Evolutionary conservation across 768 basidiomycete genomes (phyloP).

Genomic region (Tulasnella sp.): DNA sequence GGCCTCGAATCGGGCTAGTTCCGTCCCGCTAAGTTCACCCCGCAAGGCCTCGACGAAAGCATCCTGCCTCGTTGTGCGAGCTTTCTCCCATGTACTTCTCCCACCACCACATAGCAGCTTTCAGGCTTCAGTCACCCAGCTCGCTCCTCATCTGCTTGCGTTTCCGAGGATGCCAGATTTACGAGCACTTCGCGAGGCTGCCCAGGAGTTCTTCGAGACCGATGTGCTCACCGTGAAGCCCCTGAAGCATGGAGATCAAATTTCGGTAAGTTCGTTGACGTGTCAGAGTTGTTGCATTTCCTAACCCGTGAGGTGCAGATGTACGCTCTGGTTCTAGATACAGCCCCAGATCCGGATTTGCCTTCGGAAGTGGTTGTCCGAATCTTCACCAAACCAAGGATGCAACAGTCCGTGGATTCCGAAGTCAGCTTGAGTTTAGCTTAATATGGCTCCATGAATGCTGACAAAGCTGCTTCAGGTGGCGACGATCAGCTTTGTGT

Average conservation of each 20-base stretch:
- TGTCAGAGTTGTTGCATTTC: neutral
- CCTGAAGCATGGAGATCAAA: neutral
- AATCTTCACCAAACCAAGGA: neutral
- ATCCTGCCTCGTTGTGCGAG: constrained; percentile 9
- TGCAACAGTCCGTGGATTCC: constrained; percentile 15
- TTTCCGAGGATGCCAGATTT: constrained; percentile 9
- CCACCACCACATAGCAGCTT: constrained; percentile 4
- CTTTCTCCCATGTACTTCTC: constrained; percentile 4
- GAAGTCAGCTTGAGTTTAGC: neutral
- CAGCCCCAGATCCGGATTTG: neutral
- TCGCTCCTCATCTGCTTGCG: neutral
- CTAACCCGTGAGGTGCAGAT: neutral
- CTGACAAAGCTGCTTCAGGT: neutral
- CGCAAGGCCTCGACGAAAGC: constrained; percentile 2
- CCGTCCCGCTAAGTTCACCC: constrained; percentile 11
- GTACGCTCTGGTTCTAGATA: neutral
- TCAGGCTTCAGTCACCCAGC: neutral
- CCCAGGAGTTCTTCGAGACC: constrained; percentile 15
- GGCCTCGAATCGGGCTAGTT: constrained; percentile 7
- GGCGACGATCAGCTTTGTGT: constrained; percentile 8
- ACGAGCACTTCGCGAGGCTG: neutral
- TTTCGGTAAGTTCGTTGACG: neutral
- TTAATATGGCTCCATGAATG: neutral
- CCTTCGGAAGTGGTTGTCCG: constrained; percentile 15
- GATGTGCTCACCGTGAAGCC: neutral